Evolutionary conservation across 2,329 filamentous ascomycete species (phyloP).

Genomic region (Fusarium fracticaudum): DNA sequence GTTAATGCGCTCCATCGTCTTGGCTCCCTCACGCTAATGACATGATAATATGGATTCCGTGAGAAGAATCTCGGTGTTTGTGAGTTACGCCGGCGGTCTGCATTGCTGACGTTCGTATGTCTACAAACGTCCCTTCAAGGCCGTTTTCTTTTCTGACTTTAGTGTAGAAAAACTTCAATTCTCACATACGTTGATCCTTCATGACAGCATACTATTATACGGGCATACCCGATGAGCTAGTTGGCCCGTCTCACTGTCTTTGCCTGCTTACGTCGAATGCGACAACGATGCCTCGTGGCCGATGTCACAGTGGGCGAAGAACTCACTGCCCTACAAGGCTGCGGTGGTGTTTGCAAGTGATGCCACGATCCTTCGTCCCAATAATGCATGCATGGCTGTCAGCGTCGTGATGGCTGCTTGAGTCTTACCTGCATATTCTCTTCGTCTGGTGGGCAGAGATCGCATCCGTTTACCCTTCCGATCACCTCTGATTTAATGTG

Average conservation of each 20-base stretch:
- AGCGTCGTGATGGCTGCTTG: background rate
- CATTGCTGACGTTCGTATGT: slow-evolving; percentile 13
- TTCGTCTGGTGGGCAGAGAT: slow-evolving; percentile 1
- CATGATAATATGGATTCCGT: background rate
- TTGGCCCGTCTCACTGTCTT: background rate
- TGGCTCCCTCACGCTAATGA: slow-evolving; percentile 27
- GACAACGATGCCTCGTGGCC: background rate
- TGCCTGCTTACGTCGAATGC: slow-evolving; percentile 14
- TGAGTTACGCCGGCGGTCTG: background rate
- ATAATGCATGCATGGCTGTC: slow-evolving; percentile 10
- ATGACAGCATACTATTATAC: slow-evolving; percentile 19
- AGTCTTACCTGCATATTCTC: slow-evolving; percentile 15
- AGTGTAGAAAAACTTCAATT: background rate
- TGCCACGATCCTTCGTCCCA: slow-evolving; percentile 11
- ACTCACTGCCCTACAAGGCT: slow-evolving; percentile 23
- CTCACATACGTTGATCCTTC: background rate
- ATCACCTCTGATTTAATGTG: background rate
- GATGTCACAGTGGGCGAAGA: slow-evolving; percentile 10
- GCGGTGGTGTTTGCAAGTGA: slow-evolving; percentile 1
- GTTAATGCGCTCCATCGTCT: background rate
- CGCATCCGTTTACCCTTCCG: background rate
- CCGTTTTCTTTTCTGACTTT: background rate
- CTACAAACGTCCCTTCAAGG: slow-evolving; percentile 2
- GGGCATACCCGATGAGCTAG: slow-evolving; percentile 14
- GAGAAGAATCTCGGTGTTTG: slow-evolving; percentile 3